Conservation (phyloP, 2,329 filamentous ascomycete species). For the Lasiodiplodia citricola region DNA sequence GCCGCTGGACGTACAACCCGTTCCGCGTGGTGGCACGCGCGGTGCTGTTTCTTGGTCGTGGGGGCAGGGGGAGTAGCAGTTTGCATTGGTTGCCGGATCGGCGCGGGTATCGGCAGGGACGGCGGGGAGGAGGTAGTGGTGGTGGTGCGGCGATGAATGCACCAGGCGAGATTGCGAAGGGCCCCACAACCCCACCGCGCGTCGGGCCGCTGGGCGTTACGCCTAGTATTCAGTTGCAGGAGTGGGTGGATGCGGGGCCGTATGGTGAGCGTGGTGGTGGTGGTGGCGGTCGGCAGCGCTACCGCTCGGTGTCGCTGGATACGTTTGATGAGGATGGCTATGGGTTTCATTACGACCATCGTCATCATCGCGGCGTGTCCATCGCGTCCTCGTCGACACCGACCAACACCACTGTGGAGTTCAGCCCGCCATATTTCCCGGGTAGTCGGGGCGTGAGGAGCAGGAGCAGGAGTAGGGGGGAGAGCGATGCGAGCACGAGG, state of each 20-base stretch:
- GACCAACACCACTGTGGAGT: background rate
- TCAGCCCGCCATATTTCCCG: constrained; percentile 3
- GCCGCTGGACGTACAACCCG: constrained; percentile 30
- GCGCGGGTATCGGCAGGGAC: background rate
- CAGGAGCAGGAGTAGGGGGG: constrained; percentile 1
- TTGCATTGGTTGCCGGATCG: background rate
- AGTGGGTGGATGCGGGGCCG: background rate
- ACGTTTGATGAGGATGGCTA: background rate
- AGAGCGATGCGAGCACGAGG: background rate
- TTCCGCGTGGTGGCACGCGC: constrained; percentile 24
- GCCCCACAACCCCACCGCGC: too few relatives aligned
- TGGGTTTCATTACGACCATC: background rate
- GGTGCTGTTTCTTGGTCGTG: background rate
- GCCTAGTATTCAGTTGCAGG: background rate
- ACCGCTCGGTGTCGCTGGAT: background rate
- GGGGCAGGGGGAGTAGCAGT: background rate
- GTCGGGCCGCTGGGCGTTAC: background rate
- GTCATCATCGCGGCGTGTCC: background rate
- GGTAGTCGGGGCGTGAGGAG: background rate
- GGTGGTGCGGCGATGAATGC: too few relatives aligned
- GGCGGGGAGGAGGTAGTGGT: too few relatives aligned
- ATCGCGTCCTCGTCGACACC: background rate
- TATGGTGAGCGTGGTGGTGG: background rate
- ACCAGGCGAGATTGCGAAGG: too few relatives aligned
- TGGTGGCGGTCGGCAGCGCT: background rate